phyloP scores from a whole-genome alignment of 2,329 filamentous ascomycete species.

The Leptographium lundbergii region DNA sequence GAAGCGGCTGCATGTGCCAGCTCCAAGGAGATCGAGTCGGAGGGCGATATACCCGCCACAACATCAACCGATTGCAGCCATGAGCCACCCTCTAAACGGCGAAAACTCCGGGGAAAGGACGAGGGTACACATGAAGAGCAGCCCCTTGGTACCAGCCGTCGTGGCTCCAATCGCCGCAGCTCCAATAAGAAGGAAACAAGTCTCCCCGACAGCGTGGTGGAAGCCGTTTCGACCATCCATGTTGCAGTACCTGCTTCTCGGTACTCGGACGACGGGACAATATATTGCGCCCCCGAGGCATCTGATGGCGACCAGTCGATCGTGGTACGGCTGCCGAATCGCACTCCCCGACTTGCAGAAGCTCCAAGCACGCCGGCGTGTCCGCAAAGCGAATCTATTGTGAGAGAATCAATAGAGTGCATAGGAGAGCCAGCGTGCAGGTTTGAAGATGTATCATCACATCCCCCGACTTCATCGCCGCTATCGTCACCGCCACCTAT shows the following conservation, averaged over 20 bases:
- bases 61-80: not conserved
- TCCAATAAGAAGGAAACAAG: not conserved
- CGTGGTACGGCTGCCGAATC: conserved; percentile 5
- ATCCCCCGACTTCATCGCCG: conserved; percentile 33
- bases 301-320: conserved; percentile 1
- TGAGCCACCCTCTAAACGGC: conserved; percentile 19
- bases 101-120: conserved; percentile 12
- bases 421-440: conserved; percentile 10
- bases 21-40: not conserved
- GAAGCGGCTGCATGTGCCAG: conserved; percentile 31
- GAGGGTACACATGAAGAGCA: not conserved
- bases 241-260: not conserved
- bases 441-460: conserved; percentile 4
- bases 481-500: conserved; percentile 43
- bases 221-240: not conserved
- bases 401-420: conserved; percentile 6
- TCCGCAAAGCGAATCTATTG: not conserved
- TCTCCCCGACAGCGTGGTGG: not conserved
- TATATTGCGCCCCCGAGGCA: not conserved
- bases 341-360: not conserved
- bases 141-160: not conserved
- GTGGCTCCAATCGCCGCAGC: not conserved
- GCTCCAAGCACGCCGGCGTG: not conserved
- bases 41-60: not conserved
- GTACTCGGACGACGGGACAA: not conserved